These are phyloP conservation scores for Acer negundo DNA, from an alignment of 345 rosid genomes.

Conservation along the genomic window DNA sequence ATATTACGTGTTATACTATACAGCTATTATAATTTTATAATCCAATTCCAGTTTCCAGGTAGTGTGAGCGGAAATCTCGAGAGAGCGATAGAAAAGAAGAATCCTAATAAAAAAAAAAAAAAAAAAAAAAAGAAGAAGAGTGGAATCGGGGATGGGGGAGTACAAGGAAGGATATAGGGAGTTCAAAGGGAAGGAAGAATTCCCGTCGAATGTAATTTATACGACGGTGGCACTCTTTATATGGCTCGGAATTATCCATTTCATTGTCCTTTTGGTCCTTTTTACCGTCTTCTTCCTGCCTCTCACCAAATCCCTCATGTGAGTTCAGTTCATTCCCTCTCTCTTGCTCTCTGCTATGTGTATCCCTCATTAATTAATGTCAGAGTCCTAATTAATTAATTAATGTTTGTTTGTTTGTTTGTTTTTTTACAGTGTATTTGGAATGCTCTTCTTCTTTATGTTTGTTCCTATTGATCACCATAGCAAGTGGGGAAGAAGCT, in stretches of 20 bases:
- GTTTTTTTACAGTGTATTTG: slow-evolving; percentile 47
- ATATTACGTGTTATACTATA: too few relatives aligned
- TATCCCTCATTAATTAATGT: neutral
- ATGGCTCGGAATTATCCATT: slow-evolving; percentile 87
- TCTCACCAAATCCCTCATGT: slow-evolving; percentile 49
- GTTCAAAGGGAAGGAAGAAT: slow-evolving; percentile 41
- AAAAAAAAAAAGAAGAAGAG: too few relatives aligned
- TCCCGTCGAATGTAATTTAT: slow-evolving; percentile 36
- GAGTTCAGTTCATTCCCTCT: neutral
- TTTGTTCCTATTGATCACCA: slow-evolving; percentile 63
- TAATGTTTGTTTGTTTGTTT: neutral
- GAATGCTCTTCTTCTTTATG: slow-evolving; percentile 59
- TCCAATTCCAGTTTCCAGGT: too few relatives aligned
- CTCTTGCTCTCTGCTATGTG: neutral
- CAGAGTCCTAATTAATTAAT: too few relatives aligned
- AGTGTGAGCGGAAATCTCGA: too few relatives aligned
- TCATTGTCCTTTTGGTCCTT: slow-evolving; percentile 45
- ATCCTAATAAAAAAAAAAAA: too few relatives aligned
- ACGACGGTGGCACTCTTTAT: slow-evolving; percentile 42
- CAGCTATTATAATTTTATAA: too few relatives aligned
- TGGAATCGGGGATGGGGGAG: neutral
- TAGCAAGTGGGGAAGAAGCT: slow-evolving; percentile 59
- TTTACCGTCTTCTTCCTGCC: slow-evolving; percentile 59
- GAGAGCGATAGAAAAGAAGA: too few relatives aligned
- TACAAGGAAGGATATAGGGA: slow-evolving; percentile 20